Percentiles rank a stretch among this genome's conserved stretches.
Conservation (phyloP, 805 yeast species). For the Lipomyces spencermartinsiae region DNA sequence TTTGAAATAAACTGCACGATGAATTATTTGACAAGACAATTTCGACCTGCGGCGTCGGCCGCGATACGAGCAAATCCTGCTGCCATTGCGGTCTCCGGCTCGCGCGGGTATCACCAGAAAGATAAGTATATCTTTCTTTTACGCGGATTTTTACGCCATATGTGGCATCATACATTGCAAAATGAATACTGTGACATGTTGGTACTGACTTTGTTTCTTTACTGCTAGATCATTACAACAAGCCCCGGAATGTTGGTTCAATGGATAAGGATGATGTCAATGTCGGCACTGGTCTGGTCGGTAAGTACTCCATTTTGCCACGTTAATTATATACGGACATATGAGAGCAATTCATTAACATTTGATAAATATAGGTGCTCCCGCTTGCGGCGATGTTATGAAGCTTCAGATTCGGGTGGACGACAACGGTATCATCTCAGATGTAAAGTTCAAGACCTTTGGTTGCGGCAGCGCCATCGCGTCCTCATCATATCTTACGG, state of each 20-base stretch:
- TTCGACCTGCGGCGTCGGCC: constrained; percentile 18
- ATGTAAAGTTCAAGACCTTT: constrained; percentile 96
- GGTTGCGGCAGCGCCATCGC: constrained; percentile 99
- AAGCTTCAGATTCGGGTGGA: constrained; percentile 95
- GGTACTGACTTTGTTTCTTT: constrained; percentile 22
- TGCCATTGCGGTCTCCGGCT: constrained; percentile 8
- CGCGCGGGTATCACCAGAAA: constrained; percentile 36
- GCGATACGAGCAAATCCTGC: constrained; percentile 18
- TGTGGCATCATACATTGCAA: background rate
- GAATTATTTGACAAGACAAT: constrained; percentile 24
- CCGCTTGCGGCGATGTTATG: constrained; percentile 99
- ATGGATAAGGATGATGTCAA: constrained; percentile 73
- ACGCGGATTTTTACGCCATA: background rate
- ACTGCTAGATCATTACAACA: constrained; percentile 89
- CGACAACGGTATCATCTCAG: constrained; percentile 86
- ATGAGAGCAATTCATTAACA: background rate
- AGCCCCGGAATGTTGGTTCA: constrained; percentile 96
- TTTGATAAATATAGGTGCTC: constrained; percentile 57
- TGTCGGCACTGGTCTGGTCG: constrained; percentile 97
- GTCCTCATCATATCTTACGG: constrained; percentile 92
- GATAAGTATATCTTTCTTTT: constrained; percentile 23
- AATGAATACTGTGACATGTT: background rate
- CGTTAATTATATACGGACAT: background rate
- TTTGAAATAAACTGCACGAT: background rate
- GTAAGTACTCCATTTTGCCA: constrained; percentile 46